These are phyloP conservation scores for Boletus huronensis DNA, from an alignment of 768 basidiomycete species.

Conservation along the genomic window DNA sequence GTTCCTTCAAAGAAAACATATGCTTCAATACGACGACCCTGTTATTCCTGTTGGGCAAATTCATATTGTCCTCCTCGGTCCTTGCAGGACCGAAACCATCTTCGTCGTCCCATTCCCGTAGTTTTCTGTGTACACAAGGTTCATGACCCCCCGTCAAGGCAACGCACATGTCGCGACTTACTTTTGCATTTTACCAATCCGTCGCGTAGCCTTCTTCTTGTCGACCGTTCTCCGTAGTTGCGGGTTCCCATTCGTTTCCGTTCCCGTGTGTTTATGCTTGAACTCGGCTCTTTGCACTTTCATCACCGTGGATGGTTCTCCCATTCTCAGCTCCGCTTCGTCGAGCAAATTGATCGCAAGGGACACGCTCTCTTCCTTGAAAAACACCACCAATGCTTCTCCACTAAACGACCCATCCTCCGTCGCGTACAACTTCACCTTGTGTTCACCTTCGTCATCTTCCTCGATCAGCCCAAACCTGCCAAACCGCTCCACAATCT, in stretches of 20 bases:
- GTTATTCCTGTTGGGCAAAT: slow-evolving; percentile 49
- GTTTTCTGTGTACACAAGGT: slow-evolving; percentile 55
- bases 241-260: slow-evolving; percentile 37
- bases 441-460: slow-evolving; percentile 86
- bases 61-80: slow-evolving; percentile 49
- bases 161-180: slow-evolving; percentile 28
- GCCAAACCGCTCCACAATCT: slow-evolving; percentile 81
- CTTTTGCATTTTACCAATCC: slow-evolving; percentile 88
- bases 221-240: slow-evolving; percentile 63
- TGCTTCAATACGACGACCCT: slow-evolving; percentile 91
- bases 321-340: slow-evolving; percentile 86
- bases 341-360: slow-evolving; percentile 84
- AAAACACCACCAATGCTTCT: slow-evolving; percentile 93
- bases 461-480: slow-evolving; percentile 93
- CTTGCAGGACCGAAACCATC: slow-evolving; percentile 82
- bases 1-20: slow-evolving; percentile 87
- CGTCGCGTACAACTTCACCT: slow-evolving; percentile 91
- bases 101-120: slow-evolving; percentile 92
- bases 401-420: slow-evolving; percentile 89
- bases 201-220: slow-evolving; percentile 71
- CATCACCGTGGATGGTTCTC: slow-evolving; percentile 72
- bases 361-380: slow-evolving; percentile 93
- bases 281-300: slow-evolving; percentile 76
- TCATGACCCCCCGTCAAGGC: not conserved
- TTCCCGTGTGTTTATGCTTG: slow-evolving; percentile 55